phyloP scores from a whole-genome alignment of 805 yeast species.

The Maudiozyma turicensis region DNA sequence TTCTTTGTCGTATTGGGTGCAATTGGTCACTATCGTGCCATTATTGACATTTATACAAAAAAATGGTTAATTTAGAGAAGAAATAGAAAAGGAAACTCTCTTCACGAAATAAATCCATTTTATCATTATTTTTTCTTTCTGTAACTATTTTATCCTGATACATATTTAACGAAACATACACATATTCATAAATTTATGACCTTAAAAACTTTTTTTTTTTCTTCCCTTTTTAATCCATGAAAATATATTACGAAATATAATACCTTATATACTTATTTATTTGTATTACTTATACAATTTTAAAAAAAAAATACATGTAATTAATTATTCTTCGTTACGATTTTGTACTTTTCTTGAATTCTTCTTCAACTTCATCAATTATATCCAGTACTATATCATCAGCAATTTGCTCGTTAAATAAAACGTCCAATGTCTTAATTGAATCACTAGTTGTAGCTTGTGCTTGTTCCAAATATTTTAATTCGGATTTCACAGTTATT shows the following conservation, averaged over 20 bases:
- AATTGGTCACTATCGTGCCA: constrained; percentile 77
- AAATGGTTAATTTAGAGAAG: constrained; percentile 16
- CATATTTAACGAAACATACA: no score
- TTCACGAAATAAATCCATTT: no score
- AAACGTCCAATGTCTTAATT: constrained; percentile 44
- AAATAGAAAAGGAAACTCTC: neutral
- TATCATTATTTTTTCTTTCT: neutral
- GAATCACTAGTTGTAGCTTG: constrained; percentile 9
- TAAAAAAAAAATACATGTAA: neutral
- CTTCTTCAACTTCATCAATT: constrained; percentile 72
- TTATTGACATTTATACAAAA: constrained; percentile 57
- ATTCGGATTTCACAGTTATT: constrained; percentile 52
- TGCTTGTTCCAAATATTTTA: constrained; percentile 30
- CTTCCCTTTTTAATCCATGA: no score
- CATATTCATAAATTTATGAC: no score
- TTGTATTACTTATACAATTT: no score
- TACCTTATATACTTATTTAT: no score
- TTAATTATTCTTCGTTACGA: no score
- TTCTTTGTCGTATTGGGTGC: constrained; percentile 81
- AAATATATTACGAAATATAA: no score
- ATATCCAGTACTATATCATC: constrained; percentile 80
- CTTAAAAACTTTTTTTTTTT: no score
- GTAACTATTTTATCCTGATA: neutral
- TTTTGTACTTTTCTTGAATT: neutral
- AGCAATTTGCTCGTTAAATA: constrained; percentile 61